Evolutionary conservation across 1,139 yeast genomes (phyloP).

Genomic region (Nakaseomyces glabratus): DNA sequence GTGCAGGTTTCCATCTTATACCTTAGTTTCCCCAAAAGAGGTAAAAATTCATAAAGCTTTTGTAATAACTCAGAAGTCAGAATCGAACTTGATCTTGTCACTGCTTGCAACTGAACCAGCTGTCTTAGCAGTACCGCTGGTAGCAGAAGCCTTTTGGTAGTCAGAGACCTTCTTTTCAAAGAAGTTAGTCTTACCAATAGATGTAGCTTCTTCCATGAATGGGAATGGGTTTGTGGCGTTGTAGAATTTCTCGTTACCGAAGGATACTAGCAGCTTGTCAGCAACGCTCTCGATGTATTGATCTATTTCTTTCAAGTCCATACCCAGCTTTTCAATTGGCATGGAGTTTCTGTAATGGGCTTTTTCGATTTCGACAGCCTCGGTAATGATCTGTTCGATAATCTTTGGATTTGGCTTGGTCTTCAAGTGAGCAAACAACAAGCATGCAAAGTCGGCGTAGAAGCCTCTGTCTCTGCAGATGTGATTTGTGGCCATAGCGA

Average conservation of each 20-base stretch:
- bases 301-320: conserved; percentile 90
- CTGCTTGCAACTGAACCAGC: conserved; percentile 33
- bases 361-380: conserved; percentile 91
- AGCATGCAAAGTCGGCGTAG: conserved; percentile 97
- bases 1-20: no score
- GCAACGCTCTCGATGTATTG: conserved; percentile 98
- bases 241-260: conserved; percentile 85
- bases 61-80: conserved; percentile 37
- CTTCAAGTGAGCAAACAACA: conserved; percentile 83
- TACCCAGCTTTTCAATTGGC: conserved; percentile 87
- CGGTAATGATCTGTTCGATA: conserved; percentile 79
- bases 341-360: conserved; percentile 93
- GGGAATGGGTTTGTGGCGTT: conserved; percentile 92
- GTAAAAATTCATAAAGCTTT: conserved; percentile 5
- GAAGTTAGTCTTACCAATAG: conserved; percentile 97
- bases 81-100: conserved; percentile 41
- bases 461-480: conserved; percentile 98
- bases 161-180: conserved; percentile 98
- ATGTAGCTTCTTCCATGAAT: conserved; percentile 96
- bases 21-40: no score
- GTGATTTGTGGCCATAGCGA: conserved; percentile 93
- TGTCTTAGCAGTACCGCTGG: conserved; percentile 68
- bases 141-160: conserved; percentile 99
- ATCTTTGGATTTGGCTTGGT: conserved; percentile 76
- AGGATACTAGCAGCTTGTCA: conserved; percentile 81